Base-by-base conservation (phyloP, 768 basidiomycete genomes). In the Austroboletus festivus region DNA sequence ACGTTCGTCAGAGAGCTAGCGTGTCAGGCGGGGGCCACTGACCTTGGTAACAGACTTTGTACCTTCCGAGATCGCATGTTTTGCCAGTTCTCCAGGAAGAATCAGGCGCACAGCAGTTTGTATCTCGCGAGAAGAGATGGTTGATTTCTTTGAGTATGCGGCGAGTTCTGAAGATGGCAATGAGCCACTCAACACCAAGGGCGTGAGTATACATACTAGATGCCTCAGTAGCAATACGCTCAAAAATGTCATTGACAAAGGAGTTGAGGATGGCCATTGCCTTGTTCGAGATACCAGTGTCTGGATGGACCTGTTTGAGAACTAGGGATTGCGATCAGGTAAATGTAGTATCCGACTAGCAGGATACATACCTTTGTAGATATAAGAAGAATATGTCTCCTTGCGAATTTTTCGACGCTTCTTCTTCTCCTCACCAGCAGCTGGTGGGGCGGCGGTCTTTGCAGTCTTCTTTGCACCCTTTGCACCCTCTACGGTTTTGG, bases 261-360 rank as follows among this genome's bases (percentile, higher is more conserved):
- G 86, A 90, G 79, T 95, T 95, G 48, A 96, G 72, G 65, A 96
- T 94, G 52, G 92, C 88, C 91, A 95, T 94, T 19, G 92, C 93
- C 79, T 95, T 95, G 84, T 96, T 97, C 47, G 93, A 94, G 75
- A 97, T 97, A 85, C 94, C 95, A 43, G 92, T 98, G 65, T 97
- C 95, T 44, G 94, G 93, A 77, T 97, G 95, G 51, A 97, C 94
- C 75, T 97, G 93, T 73, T 91, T 93, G 53, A 95, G 82, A 60
- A 94, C 93, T 92, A 19, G 18, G 34, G 39, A 55, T 30, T 21
- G 35, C 16, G n/a, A 34, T 57, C 16, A 54, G 22, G 20, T 12
- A 21, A 31, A 35, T 10, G 23, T 42, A 46, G n/a, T 38, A 38
- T 21, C 35, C 15, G 0, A 26, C 37, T 1, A 12, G 19, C 38